Percentiles rank a stretch among this genome's conserved stretches.
Evolutionary conservation across 495 filamentous ascomycete genomes (phyloP).

Genomic region (Glutinoglossum americanum): DNA sequence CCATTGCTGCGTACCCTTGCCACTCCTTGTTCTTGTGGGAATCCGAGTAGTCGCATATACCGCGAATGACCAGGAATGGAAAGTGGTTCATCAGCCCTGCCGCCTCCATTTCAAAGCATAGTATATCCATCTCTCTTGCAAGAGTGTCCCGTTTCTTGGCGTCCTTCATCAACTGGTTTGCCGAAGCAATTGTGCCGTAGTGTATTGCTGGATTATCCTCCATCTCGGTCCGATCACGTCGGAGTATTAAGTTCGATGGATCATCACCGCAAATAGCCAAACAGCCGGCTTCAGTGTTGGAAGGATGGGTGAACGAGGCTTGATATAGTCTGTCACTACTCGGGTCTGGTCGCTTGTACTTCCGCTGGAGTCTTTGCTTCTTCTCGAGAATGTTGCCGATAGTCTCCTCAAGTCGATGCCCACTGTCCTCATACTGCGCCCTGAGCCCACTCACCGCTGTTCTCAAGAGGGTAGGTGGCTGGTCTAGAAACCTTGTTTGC

Average conservation of each 20-base stretch:
- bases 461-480: no score
- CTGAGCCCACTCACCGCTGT: no score
- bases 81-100: no score
- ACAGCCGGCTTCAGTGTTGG: no score
- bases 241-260: conserved; percentile 10
- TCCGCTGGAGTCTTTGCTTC: no score
- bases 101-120: background rate
- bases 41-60: conserved; percentile 15
- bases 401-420: no score
- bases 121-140: background rate
- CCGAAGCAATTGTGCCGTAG: conserved; percentile 3
- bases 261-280: background rate
- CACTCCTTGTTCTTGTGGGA: conserved; percentile 10
- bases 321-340: no score
- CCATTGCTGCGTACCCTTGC: background rate
- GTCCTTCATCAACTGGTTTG: conserved; percentile 4
- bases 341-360: no score
- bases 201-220: conserved; percentile 6
- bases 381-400: no score
- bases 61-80: conserved; percentile 11
- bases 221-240: conserved; percentile 10
- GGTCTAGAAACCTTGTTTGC: no score
- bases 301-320: no score
- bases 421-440: no score
- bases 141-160: background rate